Percentiles rank a stretch among this genome's conserved stretches.
phyloP scores from a whole-genome alignment of 2,329 filamentous ascomycete species.

The Dactylonectria estremocensis region DNA sequence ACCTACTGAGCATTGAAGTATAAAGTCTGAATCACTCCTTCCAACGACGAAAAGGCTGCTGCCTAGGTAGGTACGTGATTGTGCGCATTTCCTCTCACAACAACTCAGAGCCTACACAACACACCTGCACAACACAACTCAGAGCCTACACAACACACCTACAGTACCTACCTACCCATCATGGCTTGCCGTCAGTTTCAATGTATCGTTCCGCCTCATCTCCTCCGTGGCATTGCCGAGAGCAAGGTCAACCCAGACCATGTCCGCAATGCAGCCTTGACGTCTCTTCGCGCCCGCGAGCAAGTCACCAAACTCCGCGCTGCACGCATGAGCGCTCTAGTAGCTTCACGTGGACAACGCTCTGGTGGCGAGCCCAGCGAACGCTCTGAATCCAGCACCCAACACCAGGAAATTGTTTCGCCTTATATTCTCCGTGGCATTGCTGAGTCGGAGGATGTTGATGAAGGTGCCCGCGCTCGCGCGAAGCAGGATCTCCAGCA shows the following conservation, averaged over 20 bases:
- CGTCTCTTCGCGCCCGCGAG: conserved; percentile 54
- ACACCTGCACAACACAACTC: too few species aligned
- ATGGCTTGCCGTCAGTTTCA: conserved; percentile 55
- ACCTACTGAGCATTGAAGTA: too few species aligned
- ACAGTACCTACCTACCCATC: conserved; percentile 4
- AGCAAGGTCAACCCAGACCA: conserved; percentile 55
- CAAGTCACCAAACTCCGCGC: conserved; percentile 50
- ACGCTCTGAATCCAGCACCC: too few species aligned
- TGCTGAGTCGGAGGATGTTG: conserved; percentile 55
- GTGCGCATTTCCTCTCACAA: too few species aligned
- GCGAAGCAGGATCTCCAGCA: conserved; percentile 59
- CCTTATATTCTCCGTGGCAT: conserved; percentile 57
- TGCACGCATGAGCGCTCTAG: conserved; percentile 54
- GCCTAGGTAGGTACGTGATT: too few species aligned
- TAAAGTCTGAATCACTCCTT: too few species aligned
- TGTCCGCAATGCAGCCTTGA: conserved; percentile 55
- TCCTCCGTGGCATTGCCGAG: conserved; percentile 61
- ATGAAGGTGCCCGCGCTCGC: conserved; percentile 55
- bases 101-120: too few species aligned
- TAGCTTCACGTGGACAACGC: conserved; percentile 50
- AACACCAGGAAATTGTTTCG: conserved; percentile 55
- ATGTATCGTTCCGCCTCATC: conserved; percentile 63
- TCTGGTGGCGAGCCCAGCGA: conserved; percentile 2
- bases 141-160: background rate
- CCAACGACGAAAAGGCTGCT: too few species aligned